Evolutionary conservation across 1,139 yeast genomes (phyloP).

Genomic region (Blastobotrys buckinghamii): DNA sequence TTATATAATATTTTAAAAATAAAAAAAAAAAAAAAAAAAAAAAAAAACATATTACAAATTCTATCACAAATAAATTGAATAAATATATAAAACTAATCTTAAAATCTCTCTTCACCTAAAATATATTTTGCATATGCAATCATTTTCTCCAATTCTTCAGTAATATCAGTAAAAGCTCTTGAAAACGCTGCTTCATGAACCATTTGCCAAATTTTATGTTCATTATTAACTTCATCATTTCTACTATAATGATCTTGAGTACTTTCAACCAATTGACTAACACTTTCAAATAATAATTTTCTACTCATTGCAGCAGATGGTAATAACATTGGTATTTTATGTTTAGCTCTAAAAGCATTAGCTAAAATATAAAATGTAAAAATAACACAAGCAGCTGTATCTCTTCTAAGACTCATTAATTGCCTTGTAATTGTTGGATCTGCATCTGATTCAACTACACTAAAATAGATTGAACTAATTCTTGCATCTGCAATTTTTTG

Average conservation of each 20-base stretch:
- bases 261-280: constrained; percentile 30
- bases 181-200: constrained; percentile 47
- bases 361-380: constrained; percentile 40
- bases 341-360: constrained; percentile 38
- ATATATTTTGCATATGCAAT: constrained; percentile 38
- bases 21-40: not conserved
- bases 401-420: constrained; percentile 41
- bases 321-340: constrained; percentile 38
- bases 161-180: constrained; percentile 42
- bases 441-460: constrained; percentile 40
- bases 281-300: constrained; percentile 39
- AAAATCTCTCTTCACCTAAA: constrained; percentile 38
- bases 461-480: constrained; percentile 43
- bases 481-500: constrained; percentile 45
- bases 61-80: no score
- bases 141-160: constrained; percentile 39
- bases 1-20: no score
- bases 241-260: constrained; percentile 1
- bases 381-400: constrained; percentile 43
- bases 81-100: not conserved
- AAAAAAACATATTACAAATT: not conserved
- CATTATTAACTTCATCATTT: constrained; percentile 1
- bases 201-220: constrained; percentile 37
- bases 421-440: constrained; percentile 36
- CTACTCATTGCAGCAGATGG: constrained; percentile 43